phyloP scores from a whole-genome alignment of 305 asterid species.

The Fraxinus velutina region DNA sequence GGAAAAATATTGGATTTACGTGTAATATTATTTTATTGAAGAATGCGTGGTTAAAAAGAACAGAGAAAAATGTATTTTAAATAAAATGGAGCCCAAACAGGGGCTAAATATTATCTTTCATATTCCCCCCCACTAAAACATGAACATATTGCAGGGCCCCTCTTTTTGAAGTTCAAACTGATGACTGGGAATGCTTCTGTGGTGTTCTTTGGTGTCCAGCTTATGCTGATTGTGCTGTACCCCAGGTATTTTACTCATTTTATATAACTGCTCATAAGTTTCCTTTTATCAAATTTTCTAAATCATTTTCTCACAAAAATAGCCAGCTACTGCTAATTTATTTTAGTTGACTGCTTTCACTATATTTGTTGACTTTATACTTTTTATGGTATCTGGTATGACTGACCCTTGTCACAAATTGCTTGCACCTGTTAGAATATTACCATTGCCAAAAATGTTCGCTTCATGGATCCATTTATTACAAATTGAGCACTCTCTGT shows the following conservation, averaged over 20 bases:
- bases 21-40: too few species aligned
- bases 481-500: neutral
- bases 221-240: slow-evolving; percentile 87
- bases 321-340: neutral
- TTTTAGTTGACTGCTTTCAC: neutral
- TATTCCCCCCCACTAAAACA: slow-evolving; percentile 6
- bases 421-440: neutral
- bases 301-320: neutral
- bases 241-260: slow-evolving; percentile 54
- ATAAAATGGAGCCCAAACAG: too few species aligned
- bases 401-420: neutral
- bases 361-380: neutral
- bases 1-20: too few species aligned
- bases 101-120: neutral
- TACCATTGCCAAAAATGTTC: neutral
- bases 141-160: slow-evolving; percentile 52
- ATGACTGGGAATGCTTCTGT: slow-evolving; percentile 74
- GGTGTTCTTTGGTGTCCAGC: slow-evolving; percentile 79
- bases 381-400: neutral
- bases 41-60: too few species aligned
- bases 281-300: neutral
- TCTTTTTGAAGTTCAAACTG: slow-evolving; percentile 84
- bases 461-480: neutral
- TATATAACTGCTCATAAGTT: neutral
- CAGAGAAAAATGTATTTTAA: too few species aligned